Evolutionary conservation across 2,329 filamentous ascomycete genomes (phyloP).

Genomic region (Aspergillus luchuensis): DNA sequence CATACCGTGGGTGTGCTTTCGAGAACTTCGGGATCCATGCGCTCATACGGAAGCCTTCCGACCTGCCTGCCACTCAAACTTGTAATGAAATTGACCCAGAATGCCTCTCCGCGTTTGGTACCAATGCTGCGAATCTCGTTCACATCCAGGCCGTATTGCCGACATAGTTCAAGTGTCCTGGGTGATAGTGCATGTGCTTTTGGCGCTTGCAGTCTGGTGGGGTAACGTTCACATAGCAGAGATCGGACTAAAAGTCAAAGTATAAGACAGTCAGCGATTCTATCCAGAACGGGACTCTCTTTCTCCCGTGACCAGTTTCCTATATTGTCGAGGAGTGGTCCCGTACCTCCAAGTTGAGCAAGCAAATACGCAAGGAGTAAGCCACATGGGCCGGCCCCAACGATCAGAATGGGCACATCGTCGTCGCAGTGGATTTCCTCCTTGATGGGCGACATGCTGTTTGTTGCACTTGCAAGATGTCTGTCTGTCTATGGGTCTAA

Average conservation of each 20-base stretch:
- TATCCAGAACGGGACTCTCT: background rate
- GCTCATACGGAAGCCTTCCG: slow-evolving; percentile 37
- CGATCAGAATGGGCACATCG: slow-evolving; percentile 1
- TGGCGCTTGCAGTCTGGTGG: slow-evolving; percentile 28
- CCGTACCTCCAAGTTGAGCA: slow-evolving; percentile 2
- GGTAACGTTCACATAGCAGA: slow-evolving; percentile 17
- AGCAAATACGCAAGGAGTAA: slow-evolving; percentile 5
- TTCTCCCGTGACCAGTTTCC: background rate
- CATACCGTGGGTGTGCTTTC: slow-evolving; percentile 39
- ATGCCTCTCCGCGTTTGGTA: slow-evolving; percentile 32
- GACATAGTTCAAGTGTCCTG: slow-evolving; percentile 32
- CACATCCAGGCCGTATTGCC: slow-evolving; percentile 30
- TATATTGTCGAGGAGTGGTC: background rate
- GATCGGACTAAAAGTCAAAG: background rate
- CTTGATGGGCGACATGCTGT: background rate
- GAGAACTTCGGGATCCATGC: slow-evolving; percentile 32
- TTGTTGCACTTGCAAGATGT: no score
- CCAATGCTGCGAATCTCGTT: slow-evolving; percentile 28
- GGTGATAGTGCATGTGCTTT: slow-evolving; percentile 35
- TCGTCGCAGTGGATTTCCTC: background rate
- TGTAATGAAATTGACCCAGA: slow-evolving; percentile 47
- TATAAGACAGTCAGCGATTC: background rate
- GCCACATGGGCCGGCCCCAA: slow-evolving; percentile 6
- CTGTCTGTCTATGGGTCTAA: no score
- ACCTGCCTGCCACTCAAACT: slow-evolving; percentile 40